Evolutionary conservation across 164 flowering plant species (phyloP), one percentile per base, ranked within the genome.

Genomic region (Nymphaea thermarum): DNA sequence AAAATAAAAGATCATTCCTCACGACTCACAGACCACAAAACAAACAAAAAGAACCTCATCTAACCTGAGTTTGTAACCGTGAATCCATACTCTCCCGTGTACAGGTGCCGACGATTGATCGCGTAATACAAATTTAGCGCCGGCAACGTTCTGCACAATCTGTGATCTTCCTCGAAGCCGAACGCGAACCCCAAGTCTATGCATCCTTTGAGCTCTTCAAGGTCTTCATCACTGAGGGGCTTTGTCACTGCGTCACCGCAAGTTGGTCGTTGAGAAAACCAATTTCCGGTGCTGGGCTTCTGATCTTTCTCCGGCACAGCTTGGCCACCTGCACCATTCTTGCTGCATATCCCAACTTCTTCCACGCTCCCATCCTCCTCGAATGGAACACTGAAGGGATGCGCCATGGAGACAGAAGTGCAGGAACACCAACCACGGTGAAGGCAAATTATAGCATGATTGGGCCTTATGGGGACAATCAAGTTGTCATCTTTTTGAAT

Each of bases 101-200:
- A 25, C 36, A 25, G 81, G 12, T 82, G 63, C 68, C 81, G 87
- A 2, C 94, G 78, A 59, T 83, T 86, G 5, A 91, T 89, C 0
- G 93, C 89, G 61, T 87, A 91, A 42, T 86, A 87, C 44, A 88
- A 83, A 65, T 86, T 94, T 4, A 91, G 77, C 3, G 97, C 97
- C 0, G 97, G 97, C 69, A 91, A 76, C 0, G 91, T 91, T 43
- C 72, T 73, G 72, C 87, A 82, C 4, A 91, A 77, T 15, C 69
- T 67, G 36, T 86, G 93, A 2, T 90, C 91, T 0, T 75, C 80
- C 64, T 87, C 86, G 65, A 87, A 90, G 8, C 79, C 82, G 76
- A 91, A 91, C 42, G 91, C 90, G 17, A 91, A 91, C 1, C 97
- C 97, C 3, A 91, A 80, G 76, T 91, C 97, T 25, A 91, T 89